Percentiles rank a stretch among this genome's conserved stretches.
These are phyloP conservation scores for Suillus paluster DNA, from an alignment of 768 basidiomycete species.

Conservation along the genomic window DNA sequence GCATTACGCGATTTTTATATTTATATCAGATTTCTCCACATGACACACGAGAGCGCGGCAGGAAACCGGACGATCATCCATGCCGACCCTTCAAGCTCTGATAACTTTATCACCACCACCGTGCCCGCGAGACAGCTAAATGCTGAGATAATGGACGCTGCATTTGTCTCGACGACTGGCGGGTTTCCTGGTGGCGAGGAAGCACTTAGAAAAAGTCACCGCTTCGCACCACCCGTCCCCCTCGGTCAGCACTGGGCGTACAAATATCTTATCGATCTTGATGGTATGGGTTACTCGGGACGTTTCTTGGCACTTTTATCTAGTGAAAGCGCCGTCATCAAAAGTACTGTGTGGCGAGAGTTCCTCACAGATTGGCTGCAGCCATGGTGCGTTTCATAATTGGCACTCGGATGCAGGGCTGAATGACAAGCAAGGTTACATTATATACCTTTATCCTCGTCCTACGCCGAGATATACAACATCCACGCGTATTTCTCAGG, in stretches of 20 bases:
- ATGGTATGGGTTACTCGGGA: slow-evolving; percentile 95
- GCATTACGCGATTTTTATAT: background rate
- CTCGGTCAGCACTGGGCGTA: slow-evolving; percentile 90
- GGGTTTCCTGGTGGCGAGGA: slow-evolving; percentile 78
- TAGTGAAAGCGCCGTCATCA: slow-evolving; percentile 88
- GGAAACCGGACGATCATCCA: slow-evolving; percentile 69
- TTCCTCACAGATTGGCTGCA: slow-evolving; percentile 92
- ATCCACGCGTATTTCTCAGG: slow-evolving; percentile 94
- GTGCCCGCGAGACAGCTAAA: slow-evolving; percentile 70
- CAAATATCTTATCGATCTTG: slow-evolving; percentile 91
- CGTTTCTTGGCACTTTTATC: slow-evolving; percentile 85
- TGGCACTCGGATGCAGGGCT: background rate
- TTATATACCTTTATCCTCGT: slow-evolving; percentile 88
- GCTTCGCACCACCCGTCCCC: slow-evolving; percentile 76
- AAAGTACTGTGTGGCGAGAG: slow-evolving; percentile 90
- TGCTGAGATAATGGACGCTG: slow-evolving; percentile 82
- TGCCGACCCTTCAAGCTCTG: slow-evolving; percentile 62
- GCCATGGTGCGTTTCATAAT: slow-evolving; percentile 64
- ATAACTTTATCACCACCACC: slow-evolving; percentile 60
- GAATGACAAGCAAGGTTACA: slow-evolving; percentile 68
- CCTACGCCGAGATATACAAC: slow-evolving; percentile 93
- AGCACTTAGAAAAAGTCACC: slow-evolving; percentile 64
- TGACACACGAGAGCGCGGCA: slow-evolving; percentile 60
- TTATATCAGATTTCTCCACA: slow-evolving; percentile 64
- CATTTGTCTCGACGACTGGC: slow-evolving; percentile 80